Percentiles rank a stretch among this genome's conserved stretches.
phyloP scores from a whole-genome alignment of 352 stramenopile genomes.

The Phytophthora rubi region DNA sequence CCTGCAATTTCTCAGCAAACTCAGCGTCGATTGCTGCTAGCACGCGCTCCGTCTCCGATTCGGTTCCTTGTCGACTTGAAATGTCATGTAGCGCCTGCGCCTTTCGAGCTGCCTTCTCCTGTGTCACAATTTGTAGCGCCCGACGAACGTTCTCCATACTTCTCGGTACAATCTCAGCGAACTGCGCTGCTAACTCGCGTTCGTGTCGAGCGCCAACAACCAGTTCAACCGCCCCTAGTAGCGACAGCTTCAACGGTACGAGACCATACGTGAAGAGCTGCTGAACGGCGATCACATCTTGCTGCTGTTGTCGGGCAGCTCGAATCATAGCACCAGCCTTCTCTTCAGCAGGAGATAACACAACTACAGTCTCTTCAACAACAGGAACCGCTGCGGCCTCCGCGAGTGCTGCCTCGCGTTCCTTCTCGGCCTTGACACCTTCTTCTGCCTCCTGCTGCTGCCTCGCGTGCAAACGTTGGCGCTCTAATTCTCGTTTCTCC shows the following conservation, averaged over 20 bases:
- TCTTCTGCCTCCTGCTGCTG: slow-evolving; percentile 52
- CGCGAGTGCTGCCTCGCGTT: slow-evolving; percentile 34
- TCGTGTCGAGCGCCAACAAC: slow-evolving; percentile 65
- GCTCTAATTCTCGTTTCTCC: slow-evolving; percentile 67
- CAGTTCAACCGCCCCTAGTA: slow-evolving; percentile 63
- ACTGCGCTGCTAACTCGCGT: slow-evolving; percentile 41
- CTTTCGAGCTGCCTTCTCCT: slow-evolving; percentile 61
- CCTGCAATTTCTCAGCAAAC: slow-evolving; percentile 49
- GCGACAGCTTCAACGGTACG: slow-evolving; percentile 55
- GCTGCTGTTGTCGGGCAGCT: slow-evolving; percentile 43
- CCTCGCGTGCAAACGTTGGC: slow-evolving; percentile 49
- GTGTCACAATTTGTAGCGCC: slow-evolving; percentile 45
- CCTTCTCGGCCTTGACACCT: slow-evolving; percentile 41
- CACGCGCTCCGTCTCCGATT: slow-evolving; percentile 18
- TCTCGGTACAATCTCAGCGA: slow-evolving; percentile 43
- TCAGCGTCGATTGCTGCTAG: slow-evolving; percentile 48
- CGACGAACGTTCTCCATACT: slow-evolving; percentile 31
- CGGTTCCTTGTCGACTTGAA: slow-evolving; percentile 3
- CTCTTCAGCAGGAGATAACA: slow-evolving; percentile 23
- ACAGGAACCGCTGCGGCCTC: slow-evolving; percentile 12
- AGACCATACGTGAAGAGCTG: slow-evolving; percentile 60
- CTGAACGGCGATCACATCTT: slow-evolving; percentile 59
- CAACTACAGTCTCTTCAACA: slow-evolving; percentile 7
- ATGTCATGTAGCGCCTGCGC: slow-evolving; percentile 35
- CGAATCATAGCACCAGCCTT: slow-evolving; percentile 17